These are phyloP conservation scores for Dalechampia spathulata DNA, from an alignment of 441 rosid species.

Conservation along the genomic window DNA sequence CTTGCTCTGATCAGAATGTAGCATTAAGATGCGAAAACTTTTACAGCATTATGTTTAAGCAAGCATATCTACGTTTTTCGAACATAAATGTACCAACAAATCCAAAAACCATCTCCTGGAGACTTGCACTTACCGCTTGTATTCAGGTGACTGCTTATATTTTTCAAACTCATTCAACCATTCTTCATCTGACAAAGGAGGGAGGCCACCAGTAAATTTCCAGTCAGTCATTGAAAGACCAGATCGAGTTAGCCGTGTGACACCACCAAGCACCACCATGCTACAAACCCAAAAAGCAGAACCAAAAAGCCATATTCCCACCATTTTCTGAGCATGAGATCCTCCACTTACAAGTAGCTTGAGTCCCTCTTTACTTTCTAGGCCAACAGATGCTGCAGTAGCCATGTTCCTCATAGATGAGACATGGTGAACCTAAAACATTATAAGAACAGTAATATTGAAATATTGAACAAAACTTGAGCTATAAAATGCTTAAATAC, in stretches of 20 bases:
- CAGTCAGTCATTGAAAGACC: constrained; percentile 98
- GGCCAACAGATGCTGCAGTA: constrained; percentile 35
- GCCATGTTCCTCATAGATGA: constrained; percentile 48
- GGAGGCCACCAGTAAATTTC: constrained; percentile 81
- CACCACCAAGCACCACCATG: constrained; percentile 87
- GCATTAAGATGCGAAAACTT: too few relatives aligned
- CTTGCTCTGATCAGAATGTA: background rate
- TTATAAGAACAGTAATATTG: background rate
- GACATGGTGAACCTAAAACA: constrained; percentile 37
- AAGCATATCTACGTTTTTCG: too few relatives aligned
- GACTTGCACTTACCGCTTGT: constrained; percentile 46
- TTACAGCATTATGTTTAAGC: too few relatives aligned
- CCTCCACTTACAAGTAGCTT: constrained; percentile 76
- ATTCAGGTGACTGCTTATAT: constrained; percentile 81
- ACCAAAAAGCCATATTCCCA: constrained; percentile 89
- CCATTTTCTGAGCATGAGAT: constrained; percentile 72
- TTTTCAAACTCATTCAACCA: constrained; percentile 80
- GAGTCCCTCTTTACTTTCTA: constrained; percentile 54
- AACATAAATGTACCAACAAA: background rate
- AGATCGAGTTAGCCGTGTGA: constrained; percentile 77
- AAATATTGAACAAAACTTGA: background rate
- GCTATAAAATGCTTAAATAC: background rate
- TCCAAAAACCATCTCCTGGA: background rate
- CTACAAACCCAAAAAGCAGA: constrained; percentile 94
- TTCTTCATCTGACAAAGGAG: constrained; percentile 75